Conservation (phyloP, 2,329 filamentous ascomycete species). For the Hymenoscyphus occultus region DNA sequence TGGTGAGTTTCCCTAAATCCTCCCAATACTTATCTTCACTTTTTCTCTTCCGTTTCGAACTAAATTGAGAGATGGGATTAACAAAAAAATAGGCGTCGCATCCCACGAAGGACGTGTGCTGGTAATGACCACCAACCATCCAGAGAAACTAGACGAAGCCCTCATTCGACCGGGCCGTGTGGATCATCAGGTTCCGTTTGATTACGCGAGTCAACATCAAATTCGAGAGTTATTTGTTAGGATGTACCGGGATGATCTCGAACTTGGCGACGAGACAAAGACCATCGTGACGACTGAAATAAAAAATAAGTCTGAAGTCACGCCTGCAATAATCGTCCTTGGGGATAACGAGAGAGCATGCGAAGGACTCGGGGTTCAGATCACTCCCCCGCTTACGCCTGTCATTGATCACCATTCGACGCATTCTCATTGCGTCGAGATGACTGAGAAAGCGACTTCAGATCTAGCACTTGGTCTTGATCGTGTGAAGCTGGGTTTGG, state of each 20-base stretch:
- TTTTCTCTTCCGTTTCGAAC: neutral
- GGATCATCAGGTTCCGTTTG: slow-evolving; percentile 57
- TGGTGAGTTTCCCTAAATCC: slow-evolving; percentile 31
- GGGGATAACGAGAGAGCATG: slow-evolving; percentile 7
- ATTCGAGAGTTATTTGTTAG: slow-evolving; percentile 5
- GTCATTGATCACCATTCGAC: neutral
- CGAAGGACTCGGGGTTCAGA: neutral
- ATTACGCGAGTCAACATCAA: slow-evolving; percentile 24
- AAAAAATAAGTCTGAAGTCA: neutral
- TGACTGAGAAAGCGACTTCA: too few relatives aligned
- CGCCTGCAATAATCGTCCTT: too few relatives aligned
- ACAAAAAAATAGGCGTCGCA: slow-evolving; percentile 43
- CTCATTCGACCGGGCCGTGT: slow-evolving; percentile 61
- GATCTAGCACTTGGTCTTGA: too few relatives aligned
- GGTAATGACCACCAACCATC: slow-evolving; percentile 69
- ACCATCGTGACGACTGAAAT: neutral
- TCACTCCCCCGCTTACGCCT: slow-evolving; percentile 8
- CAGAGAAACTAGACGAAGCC: slow-evolving; percentile 58
- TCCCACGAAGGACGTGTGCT: slow-evolving; percentile 65
- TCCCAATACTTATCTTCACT: too few relatives aligned
- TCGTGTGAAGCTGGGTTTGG: slow-evolving; percentile 7
- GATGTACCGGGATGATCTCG: slow-evolving; percentile 24
- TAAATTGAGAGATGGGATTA: neutral
- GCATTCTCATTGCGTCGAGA: too few relatives aligned
- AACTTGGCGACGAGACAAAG: neutral